phyloP scores from a whole-genome alignment of 768 basidiomycete genomes.

The Dendrothele bispora region DNA sequence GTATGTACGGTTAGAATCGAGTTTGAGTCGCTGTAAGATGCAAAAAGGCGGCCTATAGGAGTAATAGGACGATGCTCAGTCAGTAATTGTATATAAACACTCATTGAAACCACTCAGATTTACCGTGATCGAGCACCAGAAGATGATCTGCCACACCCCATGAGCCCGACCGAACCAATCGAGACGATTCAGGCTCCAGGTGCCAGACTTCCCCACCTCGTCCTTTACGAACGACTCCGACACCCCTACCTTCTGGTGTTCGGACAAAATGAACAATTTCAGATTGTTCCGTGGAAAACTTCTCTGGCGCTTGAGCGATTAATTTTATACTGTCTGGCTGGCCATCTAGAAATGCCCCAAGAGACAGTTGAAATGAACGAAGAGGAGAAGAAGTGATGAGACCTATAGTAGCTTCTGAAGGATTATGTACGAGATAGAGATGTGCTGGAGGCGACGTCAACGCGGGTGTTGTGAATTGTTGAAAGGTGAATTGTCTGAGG shows the following conservation, averaged over 20 bases:
- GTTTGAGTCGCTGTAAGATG: slow-evolving; percentile 54
- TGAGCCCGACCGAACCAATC: slow-evolving; percentile 46
- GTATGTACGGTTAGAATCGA: slow-evolving; percentile 55
- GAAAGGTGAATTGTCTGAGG: slow-evolving; percentile 70
- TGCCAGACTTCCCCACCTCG: slow-evolving; percentile 68
- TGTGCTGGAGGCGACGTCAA: slow-evolving; percentile 49
- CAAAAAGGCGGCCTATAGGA: slow-evolving; percentile 43
- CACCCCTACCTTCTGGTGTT: slow-evolving; percentile 76
- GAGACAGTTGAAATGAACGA: slow-evolving; percentile 57
- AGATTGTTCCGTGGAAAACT: slow-evolving; percentile 45
- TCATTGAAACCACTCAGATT: no score
- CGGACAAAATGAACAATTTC: slow-evolving; percentile 65
- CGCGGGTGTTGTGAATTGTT: slow-evolving; percentile 55
- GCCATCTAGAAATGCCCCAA: slow-evolving; percentile 61
- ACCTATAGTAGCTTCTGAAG: slow-evolving; percentile 42
- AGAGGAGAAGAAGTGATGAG: slow-evolving; percentile 71
- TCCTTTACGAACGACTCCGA: slow-evolving; percentile 60
- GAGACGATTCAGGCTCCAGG: slow-evolving; percentile 43
- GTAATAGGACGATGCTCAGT: background rate
- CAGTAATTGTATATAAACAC: no score
- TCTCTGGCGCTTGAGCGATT: slow-evolving; percentile 38
- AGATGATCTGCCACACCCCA: slow-evolving; percentile 65
- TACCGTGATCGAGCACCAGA: slow-evolving; percentile 71
- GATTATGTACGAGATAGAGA: slow-evolving; percentile 54
- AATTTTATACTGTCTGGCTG: slow-evolving; percentile 51